Base-by-base conservation (phyloP, 2,329 filamentous ascomycete genomes). In the Aureobasidium sp. region DNA sequence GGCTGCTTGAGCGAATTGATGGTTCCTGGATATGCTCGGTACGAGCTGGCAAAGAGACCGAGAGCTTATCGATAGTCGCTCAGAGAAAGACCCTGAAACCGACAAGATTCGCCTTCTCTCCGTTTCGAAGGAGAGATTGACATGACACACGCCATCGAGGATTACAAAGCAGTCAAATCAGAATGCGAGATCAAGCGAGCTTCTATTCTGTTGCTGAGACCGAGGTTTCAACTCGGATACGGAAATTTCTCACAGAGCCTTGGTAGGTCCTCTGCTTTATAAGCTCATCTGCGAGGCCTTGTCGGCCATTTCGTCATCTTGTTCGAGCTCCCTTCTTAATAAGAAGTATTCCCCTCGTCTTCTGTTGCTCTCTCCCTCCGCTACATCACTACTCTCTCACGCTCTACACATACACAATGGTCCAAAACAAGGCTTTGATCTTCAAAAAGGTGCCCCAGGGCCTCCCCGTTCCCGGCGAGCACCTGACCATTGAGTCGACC, bases 361-460 rank as follows among this genome's bases (percentile, higher is more conserved):
- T 34, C 47, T 17, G 36, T 39, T 41, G 36, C 43, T 17, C 24
- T 48, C 9, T 39, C 36, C 17, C 34, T 12, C 34, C 59, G 24
- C 20, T 32, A 1, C 13, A 56, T 32, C 12, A n/a, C 5, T 32
- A 41, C 6, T 8, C 27, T 20, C 15, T 24, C 29, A 9, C 39
- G 32, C 27, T 5, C 7, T 4, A 44, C 39, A 57, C 13, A 24
- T 36, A 24, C 37, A 46, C 27, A 10, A 81, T 82, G 79, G 78
- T 80, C 67, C 79, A 83, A 65, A 94, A 92, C 84, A 92, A 90
- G 78, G 84, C 81, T 43, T 76, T 94, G 69, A 79, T 92, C 73
- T 93, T 87, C 82, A 90, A 87, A 71, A 78, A 84, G 68, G 68
- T 87, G 64, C 90, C 90, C 51, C 73, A 77, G 55, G 88, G 83